Evolutionary conservation across 116 monocot species (phyloP), one percentile per base, ranked within the genome.

Genomic region (Trichopus zeylanicus): DNA sequence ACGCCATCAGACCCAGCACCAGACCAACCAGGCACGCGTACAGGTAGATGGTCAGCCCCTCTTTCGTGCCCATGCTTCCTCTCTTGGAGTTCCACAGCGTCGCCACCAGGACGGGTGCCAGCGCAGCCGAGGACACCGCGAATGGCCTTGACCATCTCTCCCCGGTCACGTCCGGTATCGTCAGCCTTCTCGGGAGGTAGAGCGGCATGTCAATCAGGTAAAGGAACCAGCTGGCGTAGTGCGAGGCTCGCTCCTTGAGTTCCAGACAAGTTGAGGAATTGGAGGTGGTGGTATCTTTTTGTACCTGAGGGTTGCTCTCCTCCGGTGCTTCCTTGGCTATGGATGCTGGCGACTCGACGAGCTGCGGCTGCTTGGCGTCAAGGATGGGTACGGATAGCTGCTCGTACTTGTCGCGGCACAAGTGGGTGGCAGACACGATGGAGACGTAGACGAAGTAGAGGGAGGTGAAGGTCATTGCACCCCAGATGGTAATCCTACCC

Each of bases 391-490:
- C 51, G 5, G 29, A 31, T 29, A 77, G 26, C 4, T 63, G 37
- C 5, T 15, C 48, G 48, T 58, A 48, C 57, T 78, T 78, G 31
- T 78, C 68, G 0, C 72, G n/a, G 29, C 64, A 68, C 18, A 64
- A 54, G n/a, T 72, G 68, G 10, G 72, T 60, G 8, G 47, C 68
- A 23, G 64, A 78, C 28, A 78, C 72, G 27, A 78, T 48, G 29
- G 65, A 58, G 31, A 72, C 74, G 57, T 74, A 63, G 24, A 63
- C 54, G 33, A 66, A 62, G 63, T 80, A 74, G 47, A 70, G 70
- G 1, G 67, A 67, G 7, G 66, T 46, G 67, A 67, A 67, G 33
- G 57, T 63, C 48, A 68, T 31, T 6, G 78, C 54, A 9, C 72
- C 72, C 57, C 42, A 78, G 4, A 78, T 37, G 28, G 23, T 65